Conservation (phyloP, 1,139 yeast genomes). For the Hemisphaericaspora xylofermentans region DNA sequence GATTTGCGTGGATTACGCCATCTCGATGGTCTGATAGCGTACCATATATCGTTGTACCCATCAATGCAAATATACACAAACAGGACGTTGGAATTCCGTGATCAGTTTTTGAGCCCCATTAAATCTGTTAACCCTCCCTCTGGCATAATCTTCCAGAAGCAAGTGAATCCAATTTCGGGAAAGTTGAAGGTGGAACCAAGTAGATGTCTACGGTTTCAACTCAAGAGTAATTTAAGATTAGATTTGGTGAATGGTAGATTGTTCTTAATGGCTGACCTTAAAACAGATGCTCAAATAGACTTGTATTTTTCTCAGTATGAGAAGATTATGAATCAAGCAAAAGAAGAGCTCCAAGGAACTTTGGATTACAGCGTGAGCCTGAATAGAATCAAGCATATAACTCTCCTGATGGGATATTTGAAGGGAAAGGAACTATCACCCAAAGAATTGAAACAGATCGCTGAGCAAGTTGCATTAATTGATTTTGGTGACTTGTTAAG, state of each 20-base stretch:
- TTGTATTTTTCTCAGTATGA: neutral
- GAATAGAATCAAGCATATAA: slow-evolving; percentile 5
- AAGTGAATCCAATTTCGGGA: neutral
- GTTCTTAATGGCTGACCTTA: slow-evolving; percentile 3
- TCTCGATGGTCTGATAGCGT: slow-evolving; percentile 6
- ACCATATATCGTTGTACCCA: slow-evolving; percentile 6
- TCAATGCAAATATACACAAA: neutral
- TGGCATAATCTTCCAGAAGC: neutral
- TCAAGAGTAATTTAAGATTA: slow-evolving; percentile 2
- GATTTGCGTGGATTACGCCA: slow-evolving; percentile 3
- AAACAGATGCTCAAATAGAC: neutral
- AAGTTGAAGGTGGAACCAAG: slow-evolving; percentile 2
- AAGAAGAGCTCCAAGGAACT: neutral
- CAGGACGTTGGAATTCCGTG: neutral
- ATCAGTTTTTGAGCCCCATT: neutral
- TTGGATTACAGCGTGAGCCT: neutral
- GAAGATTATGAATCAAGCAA: neutral
- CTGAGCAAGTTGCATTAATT: neutral
- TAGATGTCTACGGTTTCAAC: slow-evolving; percentile 4
- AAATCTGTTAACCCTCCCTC: neutral
- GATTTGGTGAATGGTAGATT: neutral
- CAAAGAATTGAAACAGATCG: neutral
- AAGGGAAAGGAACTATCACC: slow-evolving; percentile 1
- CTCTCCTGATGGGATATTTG: slow-evolving; percentile 8
- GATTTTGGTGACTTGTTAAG: slow-evolving; percentile 4